Base-by-base conservation (phyloP, 805 yeast genomes). In the Kurtzmaniella cleridarum region DNA sequence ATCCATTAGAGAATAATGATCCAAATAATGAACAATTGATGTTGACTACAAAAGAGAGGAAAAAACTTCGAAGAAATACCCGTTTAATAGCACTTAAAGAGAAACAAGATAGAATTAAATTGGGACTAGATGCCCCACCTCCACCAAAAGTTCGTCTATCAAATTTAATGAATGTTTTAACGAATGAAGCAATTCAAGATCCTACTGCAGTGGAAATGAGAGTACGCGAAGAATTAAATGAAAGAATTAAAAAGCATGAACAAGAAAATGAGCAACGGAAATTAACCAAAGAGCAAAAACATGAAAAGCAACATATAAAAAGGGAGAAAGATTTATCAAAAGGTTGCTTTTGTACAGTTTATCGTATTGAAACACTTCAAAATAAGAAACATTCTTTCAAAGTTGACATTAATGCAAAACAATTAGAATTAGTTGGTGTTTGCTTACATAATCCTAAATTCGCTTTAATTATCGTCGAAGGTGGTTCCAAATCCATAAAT, bases 81-180 rank as follows among this genome's bases (percentile, higher is more conserved):
- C 69, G 97, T 41, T 75, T 79, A 33, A 70, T 71, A 30, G 68
- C 61, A 43, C 77, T 78, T 44, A 79, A 81, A 49, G 93, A 82
- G 34, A 71, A 75, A 41, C 95, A 87, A 54, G 91, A 87, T 48
- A 67, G 84, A 34, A 81, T 90, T 17, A 75, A 80, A 41, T 64
- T 86, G 4, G 98, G 98, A 0, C 61, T 90, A 14, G 86, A 83
- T 34, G 84, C 95, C 0, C 83, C 95, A 4, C 96, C 96, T 0
- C 83, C 83, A 5, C 95, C 96, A 2, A 93, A 91, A 58, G 84
- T 93, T 18, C 86, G 84, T 51, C 66, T 88, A 32, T 77, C 83
- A 32, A 93, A 91, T 55, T 71, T 93, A 59, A 86, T 88, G 89
- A 83, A 75, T 49, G 95, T 88, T 0, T 65, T 84, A 35, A 86